Percentiles rank a stretch among this genome's conserved stretches.
Evolutionary conservation across 2,329 filamentous ascomycete species (phyloP).

Genomic region (Fusarium sp.): DNA sequence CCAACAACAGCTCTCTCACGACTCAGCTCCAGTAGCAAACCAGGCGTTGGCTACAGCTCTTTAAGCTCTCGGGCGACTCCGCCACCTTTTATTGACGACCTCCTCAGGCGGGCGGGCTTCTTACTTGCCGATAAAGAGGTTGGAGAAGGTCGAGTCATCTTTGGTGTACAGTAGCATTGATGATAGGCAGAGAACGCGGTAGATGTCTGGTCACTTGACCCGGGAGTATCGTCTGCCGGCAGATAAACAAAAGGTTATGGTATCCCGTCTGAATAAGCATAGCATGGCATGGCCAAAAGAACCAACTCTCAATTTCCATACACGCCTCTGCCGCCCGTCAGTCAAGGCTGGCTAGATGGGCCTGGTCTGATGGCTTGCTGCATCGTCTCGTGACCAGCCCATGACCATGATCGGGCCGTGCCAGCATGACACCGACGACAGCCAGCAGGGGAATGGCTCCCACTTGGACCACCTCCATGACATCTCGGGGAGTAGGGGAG

Average conservation of each 20-base stretch:
- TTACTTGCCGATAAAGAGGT: slow-evolving; percentile 9
- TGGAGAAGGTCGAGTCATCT: slow-evolving; percentile 30
- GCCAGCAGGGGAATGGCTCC: slow-evolving; percentile 7
- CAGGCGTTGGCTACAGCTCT: background rate
- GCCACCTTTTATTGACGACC: slow-evolving; percentile 16
- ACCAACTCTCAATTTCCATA: background rate
- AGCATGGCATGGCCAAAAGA: background rate
- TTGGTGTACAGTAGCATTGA: slow-evolving; percentile 25
- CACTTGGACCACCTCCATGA: slow-evolving; percentile 12
- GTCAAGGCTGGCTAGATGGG: slow-evolving; percentile 1
- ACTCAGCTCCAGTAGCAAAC: slow-evolving; percentile 24
- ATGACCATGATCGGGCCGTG: slow-evolving; percentile 35
- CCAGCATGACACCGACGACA: slow-evolving; percentile 24
- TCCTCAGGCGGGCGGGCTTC: background rate
- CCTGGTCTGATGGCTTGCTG: slow-evolving; percentile 5
- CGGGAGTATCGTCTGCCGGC: background rate
- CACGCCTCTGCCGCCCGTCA: slow-evolving; percentile 23
- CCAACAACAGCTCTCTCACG: slow-evolving; percentile 30
- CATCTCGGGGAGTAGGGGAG: slow-evolving; percentile 13
- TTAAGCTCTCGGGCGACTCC: slow-evolving; percentile 25
- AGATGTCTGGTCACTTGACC: slow-evolving; percentile 35
- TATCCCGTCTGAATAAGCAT: slow-evolving; percentile 21
- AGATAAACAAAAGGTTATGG: background rate
- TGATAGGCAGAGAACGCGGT: slow-evolving; percentile 20
- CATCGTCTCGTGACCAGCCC: slow-evolving; percentile 30